Evolutionary conservation across 192 early-diverging fungal species (phyloP), one percentile per base, ranked within the genome.

Genomic region (Geranomyces michiganensis): DNA sequence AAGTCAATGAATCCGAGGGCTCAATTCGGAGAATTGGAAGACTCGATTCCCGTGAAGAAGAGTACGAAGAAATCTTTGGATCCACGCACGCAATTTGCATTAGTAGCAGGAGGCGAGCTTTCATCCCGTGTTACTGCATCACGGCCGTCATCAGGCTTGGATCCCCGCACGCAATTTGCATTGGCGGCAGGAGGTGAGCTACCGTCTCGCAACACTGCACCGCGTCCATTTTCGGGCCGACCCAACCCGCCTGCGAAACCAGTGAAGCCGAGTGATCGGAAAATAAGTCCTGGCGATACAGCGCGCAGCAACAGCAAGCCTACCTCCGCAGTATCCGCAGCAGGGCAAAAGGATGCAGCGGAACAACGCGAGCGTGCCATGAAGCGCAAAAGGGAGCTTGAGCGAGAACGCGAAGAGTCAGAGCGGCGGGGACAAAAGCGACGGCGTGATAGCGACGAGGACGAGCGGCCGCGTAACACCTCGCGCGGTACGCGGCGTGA

Each of bases 161-260:
- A 60, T 32, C 58, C 58, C 1, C 58, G 58, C 27, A 32, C 58
- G 27, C 27, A 60, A 27, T 60, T 60, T 60, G 58, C 19, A 32
- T 19, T 60, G 58, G 58, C 58, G 58, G 22, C 22, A 26, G 27
- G 17, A 3, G 58, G 58, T 53, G n/a, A 53, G 24, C 51, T 53
- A 3, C 51, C 51, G 19, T 17, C n/a, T 53, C 51, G 51, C 51
- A 7, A 4, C 19, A 15, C 51, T 7, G 24, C 51, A 17, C 17
- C 19, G 7, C 3, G 51, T 2, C 51, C 51, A 15, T 26, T 15
- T 8, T 53, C 51, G 3, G 24, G n/a, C 4, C 51, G 51, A 53
- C 51, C 51, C 7, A 15, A 53, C 17, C 51, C 51, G 3, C 51
- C 51, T 53, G n/a, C 51, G 36, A 53, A 53, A 24, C 15, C 7